phyloP scores from a whole-genome alignment of 768 basidiomycete genomes.

The Xerocomus brunneocitrinus region DNA sequence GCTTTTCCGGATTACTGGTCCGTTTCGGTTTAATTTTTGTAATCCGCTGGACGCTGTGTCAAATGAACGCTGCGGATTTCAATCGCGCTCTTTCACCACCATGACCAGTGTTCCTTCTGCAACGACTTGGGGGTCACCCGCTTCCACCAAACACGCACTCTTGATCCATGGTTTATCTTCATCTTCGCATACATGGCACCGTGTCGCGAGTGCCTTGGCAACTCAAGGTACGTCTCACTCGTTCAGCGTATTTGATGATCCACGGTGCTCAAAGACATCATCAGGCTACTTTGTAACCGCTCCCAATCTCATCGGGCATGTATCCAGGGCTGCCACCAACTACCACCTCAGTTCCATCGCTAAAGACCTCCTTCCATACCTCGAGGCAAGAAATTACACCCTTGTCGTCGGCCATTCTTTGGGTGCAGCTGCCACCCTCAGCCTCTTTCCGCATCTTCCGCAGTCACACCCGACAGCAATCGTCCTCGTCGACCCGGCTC shows the following conservation, averaged over 20 bases:
- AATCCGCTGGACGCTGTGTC: too few species aligned
- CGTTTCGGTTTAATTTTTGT: too few species aligned
- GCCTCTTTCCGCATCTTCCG: conserved; percentile 9
- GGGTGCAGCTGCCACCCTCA: conserved; percentile 2
- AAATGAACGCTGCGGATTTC: too few species aligned
- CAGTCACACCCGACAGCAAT: conserved; percentile 9
- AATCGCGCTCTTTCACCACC: background rate
- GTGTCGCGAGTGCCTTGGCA: conserved; percentile 14
- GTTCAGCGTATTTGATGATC: too few species aligned
- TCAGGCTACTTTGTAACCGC: conserved; percentile 23
- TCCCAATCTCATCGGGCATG: conserved; percentile 21
- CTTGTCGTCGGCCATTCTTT: conserved; percentile 21
- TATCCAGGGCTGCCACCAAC: conserved; percentile 9
- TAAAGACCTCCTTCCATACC: conserved; percentile 16
- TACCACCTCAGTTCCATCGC: conserved; percentile 11
- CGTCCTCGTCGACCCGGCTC: conserved; percentile 18
- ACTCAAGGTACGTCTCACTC: conserved; percentile 10
- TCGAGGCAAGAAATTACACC: conserved; percentile 8
- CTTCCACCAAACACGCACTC: conserved; percentile 21
- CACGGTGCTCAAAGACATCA: background rate
- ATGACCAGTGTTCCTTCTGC: conserved; percentile 19
- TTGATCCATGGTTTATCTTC: conserved; percentile 25
- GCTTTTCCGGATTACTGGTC: background rate
- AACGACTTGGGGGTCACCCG: conserved; percentile 20
- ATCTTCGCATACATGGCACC: conserved; percentile 18